Base-by-base conservation (phyloP, 139 green algal species). In the Raphidocelis subcapitata region DNA sequence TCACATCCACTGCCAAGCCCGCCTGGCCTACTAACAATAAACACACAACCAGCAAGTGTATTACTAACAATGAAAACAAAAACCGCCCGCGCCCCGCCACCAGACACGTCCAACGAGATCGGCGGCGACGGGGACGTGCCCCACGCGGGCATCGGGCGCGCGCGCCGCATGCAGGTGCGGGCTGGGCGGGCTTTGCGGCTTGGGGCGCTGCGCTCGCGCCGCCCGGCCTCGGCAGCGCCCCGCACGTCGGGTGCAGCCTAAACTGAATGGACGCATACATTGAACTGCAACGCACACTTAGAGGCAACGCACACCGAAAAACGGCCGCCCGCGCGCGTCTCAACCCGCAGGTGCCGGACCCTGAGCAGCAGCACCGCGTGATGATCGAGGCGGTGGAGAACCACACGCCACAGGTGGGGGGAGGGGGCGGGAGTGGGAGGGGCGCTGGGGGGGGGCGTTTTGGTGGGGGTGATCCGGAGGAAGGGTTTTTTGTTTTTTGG, bases 311-410 rank as follows among this genome's bases (percentile, higher is more conserved):
- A n/a, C n/a, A n/a, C n/a, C n/a, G n/a, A n/a, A n/a, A n/a, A n/a
- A n/a, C n/a, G n/a, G 65, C 66, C 8, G 0, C 52, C 14, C 46
- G 46, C 46, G 46, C 52, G 10, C 24, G 23, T 21, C 24, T 8
- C 33, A 29, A 8, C 24, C 24, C 44, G 16, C 75, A 87, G 81
- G 80, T 88, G 31, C 67, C 79, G 47, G 33, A 78, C 33, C 81
- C 92, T 4, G 84, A 89, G 32, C 61, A 89, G 77, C 95, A 99
- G 86, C 84, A 91, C 67, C 65, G 67, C 12, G 57, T 88, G 24
- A 92, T 94, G 90, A 92, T 99, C n/a, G 95, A 99, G 86, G 94
- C 94, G 23, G 93, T 99, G 66, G 92, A 99, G 81, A 98, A 98
- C 79, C 94, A 98, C 86, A 98, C 95, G 91, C 93, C 93, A 16